These are phyloP conservation scores for Mucor velutinosus DNA, from an alignment of 371 early-diverging fungal genomes.

Conservation along the genomic window DNA sequence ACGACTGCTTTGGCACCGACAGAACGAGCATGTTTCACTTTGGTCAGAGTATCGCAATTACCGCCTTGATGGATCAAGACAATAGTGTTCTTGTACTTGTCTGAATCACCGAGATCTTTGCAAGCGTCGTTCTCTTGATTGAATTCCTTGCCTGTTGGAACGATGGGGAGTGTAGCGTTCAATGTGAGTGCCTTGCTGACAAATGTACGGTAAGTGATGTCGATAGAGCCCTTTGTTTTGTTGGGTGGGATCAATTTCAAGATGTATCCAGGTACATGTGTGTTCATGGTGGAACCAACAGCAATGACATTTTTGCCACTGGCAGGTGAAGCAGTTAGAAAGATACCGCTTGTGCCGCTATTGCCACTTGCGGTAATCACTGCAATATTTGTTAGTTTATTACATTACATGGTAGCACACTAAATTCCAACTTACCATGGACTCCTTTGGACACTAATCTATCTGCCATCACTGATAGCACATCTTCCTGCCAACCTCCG, in stretches of 20 bases:
- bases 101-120: neutral
- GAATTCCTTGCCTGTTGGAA: conserved; percentile 11
- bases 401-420: neutral
- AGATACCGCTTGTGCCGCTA: conserved; percentile 64
- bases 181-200: conserved; percentile 11
- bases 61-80: conserved; percentile 49
- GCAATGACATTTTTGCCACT: conserved; percentile 56
- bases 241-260: conserved; percentile 3
- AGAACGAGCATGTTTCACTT: conserved; percentile 44
- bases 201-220: conserved; percentile 30
- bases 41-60: conserved; percentile 39
- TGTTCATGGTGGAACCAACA: conserved; percentile 68
- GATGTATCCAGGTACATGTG: conserved; percentile 26
- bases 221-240: neutral
- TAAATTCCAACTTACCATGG: conserved; percentile 28
- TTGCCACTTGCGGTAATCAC: conserved; percentile 68
- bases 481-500: conserved; percentile 40
- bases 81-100: conserved; percentile 24
- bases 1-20: conserved; percentile 56
- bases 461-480: conserved; percentile 31
- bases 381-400: neutral
- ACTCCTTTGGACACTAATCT: conserved; percentile 33
- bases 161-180: conserved; percentile 6
- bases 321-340: conserved; percentile 59
- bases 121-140: conserved; percentile 21